These are phyloP conservation scores for Lachnellula hyalina DNA, from an alignment of 2,329 filamentous ascomycete species.

Conservation along the genomic window DNA sequence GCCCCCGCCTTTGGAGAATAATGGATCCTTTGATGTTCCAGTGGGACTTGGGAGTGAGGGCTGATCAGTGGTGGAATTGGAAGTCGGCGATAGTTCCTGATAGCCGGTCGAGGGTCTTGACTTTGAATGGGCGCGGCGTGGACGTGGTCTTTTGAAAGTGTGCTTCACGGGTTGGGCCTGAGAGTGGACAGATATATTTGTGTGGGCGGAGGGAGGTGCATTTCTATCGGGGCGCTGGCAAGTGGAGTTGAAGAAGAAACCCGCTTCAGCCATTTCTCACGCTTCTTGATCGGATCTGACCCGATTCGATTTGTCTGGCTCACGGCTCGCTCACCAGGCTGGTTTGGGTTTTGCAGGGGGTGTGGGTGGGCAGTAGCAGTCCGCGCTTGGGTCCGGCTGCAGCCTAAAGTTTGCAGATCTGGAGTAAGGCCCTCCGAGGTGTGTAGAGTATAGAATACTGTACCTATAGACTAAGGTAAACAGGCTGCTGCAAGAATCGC, in stretches of 20 bases:
- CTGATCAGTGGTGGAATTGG: slow-evolving; percentile 4
- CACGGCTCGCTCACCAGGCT: too few species aligned
- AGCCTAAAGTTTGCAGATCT: too few species aligned
- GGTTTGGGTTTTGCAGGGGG: too few species aligned
- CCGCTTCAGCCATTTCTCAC: slow-evolving; percentile 22
- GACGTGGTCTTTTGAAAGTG: slow-evolving; percentile 10
- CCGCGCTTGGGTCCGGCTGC: too few species aligned
- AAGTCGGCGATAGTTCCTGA: background rate
- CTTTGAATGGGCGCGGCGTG: slow-evolving; percentile 4
- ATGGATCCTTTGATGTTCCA: background rate
- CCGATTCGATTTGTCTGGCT: background rate
- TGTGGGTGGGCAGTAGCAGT: too few species aligned
- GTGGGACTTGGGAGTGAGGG: slow-evolving; percentile 2
- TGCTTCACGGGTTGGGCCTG: slow-evolving; percentile 19
- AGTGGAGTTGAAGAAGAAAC: slow-evolving; percentile 23
- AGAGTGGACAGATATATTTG: slow-evolving; percentile 19
- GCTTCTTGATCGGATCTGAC: background rate
- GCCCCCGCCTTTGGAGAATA: slow-evolving; percentile 2
- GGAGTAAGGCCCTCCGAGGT: too few species aligned
- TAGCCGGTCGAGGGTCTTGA: slow-evolving; percentile 11
- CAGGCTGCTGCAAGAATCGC: too few species aligned
- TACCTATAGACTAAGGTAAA: too few species aligned
- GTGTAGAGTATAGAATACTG: too few species aligned
- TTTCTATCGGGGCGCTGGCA: slow-evolving; percentile 18
- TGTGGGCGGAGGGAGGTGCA: slow-evolving; percentile 21